A percentile compares a stretch with the other conserved stretches of the same genome.
These are phyloP conservation scores for Barnettozyma californica DNA, from an alignment of 805 yeast genomes.

Conservation along the genomic window DNA sequence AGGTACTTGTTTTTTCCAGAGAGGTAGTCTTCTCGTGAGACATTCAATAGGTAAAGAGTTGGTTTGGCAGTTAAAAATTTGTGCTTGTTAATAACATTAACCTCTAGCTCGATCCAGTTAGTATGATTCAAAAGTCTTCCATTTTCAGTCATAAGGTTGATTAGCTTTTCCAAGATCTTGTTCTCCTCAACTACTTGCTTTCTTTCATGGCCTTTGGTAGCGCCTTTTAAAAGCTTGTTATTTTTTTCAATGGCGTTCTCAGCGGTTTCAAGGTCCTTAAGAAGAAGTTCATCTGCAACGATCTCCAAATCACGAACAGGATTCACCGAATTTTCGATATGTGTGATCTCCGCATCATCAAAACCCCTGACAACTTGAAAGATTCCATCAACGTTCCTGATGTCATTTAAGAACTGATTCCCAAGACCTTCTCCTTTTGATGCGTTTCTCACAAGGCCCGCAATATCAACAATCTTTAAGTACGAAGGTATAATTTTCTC, in stretches of 20 bases:
- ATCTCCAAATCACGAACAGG: slow-evolving; percentile 73
- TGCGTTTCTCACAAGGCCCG: slow-evolving; percentile 79
- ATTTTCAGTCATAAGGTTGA: slow-evolving; percentile 53
- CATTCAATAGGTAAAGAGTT: slow-evolving; percentile 70
- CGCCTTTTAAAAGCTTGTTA: slow-evolving; percentile 36
- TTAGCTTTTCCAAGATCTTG: slow-evolving; percentile 32
- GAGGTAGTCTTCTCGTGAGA: slow-evolving; percentile 63
- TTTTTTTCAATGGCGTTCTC: slow-evolving; percentile 50
- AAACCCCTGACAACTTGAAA: slow-evolving; percentile 77
- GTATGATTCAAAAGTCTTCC: slow-evolving; percentile 58
- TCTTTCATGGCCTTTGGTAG: slow-evolving; percentile 42
- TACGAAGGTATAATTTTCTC: slow-evolving; percentile 62
- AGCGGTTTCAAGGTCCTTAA: slow-evolving; percentile 71
- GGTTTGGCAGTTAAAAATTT: slow-evolving; percentile 85
- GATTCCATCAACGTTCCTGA: slow-evolving; percentile 75
- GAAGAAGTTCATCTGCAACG: slow-evolving; percentile 67
- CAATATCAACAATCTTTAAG: slow-evolving; percentile 71
- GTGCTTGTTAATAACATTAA: slow-evolving; percentile 61
- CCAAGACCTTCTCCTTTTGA: slow-evolving; percentile 83
- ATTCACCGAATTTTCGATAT: slow-evolving; percentile 66
- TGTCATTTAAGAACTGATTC: slow-evolving; percentile 72
- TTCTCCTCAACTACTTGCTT: slow-evolving; percentile 39
- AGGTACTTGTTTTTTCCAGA: slow-evolving; percentile 46
- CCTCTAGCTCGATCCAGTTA: slow-evolving; percentile 59
- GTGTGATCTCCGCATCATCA: slow-evolving; percentile 70